A percentile compares a stretch with the other conserved stretches of the same genome.
Conservation (phyloP, 352 stramenopile genomes). For the Phytophthora quininea region DNA sequence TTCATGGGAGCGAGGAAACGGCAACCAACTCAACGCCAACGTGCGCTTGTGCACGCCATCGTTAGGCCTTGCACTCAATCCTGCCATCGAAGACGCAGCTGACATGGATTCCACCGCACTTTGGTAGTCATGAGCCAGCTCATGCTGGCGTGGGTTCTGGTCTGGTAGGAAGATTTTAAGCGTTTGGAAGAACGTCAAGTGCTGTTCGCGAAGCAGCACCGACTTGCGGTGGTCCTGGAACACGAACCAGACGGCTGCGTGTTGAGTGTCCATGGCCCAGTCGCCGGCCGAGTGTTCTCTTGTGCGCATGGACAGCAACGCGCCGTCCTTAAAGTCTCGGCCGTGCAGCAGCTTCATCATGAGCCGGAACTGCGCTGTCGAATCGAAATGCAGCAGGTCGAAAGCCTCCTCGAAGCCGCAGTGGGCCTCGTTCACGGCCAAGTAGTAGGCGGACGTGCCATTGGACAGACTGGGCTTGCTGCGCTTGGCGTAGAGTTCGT, state of each 20-base stretch:
- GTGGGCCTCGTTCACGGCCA: slow-evolving; percentile 64
- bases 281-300: slow-evolving; percentile 40
- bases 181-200: slow-evolving; percentile 71
- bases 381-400: slow-evolving; percentile 61
- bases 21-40: slow-evolving; percentile 63
- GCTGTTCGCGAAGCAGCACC: slow-evolving; percentile 53
- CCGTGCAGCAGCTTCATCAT: slow-evolving; percentile 69
- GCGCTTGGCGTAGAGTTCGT: slow-evolving; percentile 63
- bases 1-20: slow-evolving; percentile 47
- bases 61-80: slow-evolving; percentile 35
- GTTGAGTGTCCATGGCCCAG: slow-evolving; percentile 50
- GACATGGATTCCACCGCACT: slow-evolving; percentile 22
- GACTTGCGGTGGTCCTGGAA: slow-evolving; percentile 62
- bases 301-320: slow-evolving; percentile 47
- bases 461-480: slow-evolving; percentile 28
- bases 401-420: slow-evolving; percentile 69
- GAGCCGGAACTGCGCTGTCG: slow-evolving; percentile 57
- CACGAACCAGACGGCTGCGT: slow-evolving; percentile 66
- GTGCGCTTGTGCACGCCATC: slow-evolving; percentile 64
- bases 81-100: slow-evolving; percentile 28
- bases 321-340: slow-evolving; percentile 60
- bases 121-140: slow-evolving; percentile 17
- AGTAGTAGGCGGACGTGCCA: slow-evolving; percentile 46
- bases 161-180: slow-evolving; percentile 64
- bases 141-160: slow-evolving; percentile 16